phyloP scores from a whole-genome alignment of 805 yeast species.

The Saccharomycopsis vini region DNA sequence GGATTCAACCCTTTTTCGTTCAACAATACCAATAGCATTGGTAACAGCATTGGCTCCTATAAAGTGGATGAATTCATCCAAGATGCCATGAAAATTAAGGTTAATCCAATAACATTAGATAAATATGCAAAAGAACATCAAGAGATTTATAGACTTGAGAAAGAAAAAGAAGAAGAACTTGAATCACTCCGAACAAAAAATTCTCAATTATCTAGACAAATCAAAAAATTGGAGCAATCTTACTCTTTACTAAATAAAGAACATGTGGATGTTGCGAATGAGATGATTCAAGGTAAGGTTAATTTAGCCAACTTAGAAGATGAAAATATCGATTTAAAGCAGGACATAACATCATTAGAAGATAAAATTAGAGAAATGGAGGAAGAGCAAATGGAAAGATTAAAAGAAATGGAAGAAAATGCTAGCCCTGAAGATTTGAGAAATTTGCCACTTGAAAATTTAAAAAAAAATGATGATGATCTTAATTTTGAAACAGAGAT shows the following conservation, averaged over 20 bases:
- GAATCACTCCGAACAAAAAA: constrained; percentile 53
- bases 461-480: constrained; percentile 32
- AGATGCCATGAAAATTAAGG: constrained; percentile 67
- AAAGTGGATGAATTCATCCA: constrained; percentile 64
- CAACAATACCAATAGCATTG: constrained; percentile 11
- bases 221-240: constrained; percentile 61
- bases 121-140: constrained; percentile 67
- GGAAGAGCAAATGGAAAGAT: constrained; percentile 25
- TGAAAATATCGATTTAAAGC: constrained; percentile 55
- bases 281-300: constrained; percentile 72
- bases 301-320: constrained; percentile 65
- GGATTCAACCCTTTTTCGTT: constrained; percentile 19
- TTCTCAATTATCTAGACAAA: constrained; percentile 63
- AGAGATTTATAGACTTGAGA: constrained; percentile 60
- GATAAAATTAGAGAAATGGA: constrained; percentile 31
- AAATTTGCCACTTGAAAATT: constrained; percentile 25
- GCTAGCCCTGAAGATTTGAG: neutral
- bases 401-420: constrained; percentile 7
- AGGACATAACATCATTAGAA: constrained; percentile 40
- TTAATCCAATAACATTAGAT: constrained; percentile 63
- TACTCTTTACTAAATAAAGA: constrained; percentile 66
- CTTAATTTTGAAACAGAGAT: constrained; percentile 41
- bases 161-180: constrained; percentile 54
- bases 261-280: constrained; percentile 81
- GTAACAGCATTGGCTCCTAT: constrained; percentile 31